These are phyloP conservation scores for Botrytis galanthina DNA, from an alignment of 2,329 filamentous ascomycete species.

Conservation along the genomic window DNA sequence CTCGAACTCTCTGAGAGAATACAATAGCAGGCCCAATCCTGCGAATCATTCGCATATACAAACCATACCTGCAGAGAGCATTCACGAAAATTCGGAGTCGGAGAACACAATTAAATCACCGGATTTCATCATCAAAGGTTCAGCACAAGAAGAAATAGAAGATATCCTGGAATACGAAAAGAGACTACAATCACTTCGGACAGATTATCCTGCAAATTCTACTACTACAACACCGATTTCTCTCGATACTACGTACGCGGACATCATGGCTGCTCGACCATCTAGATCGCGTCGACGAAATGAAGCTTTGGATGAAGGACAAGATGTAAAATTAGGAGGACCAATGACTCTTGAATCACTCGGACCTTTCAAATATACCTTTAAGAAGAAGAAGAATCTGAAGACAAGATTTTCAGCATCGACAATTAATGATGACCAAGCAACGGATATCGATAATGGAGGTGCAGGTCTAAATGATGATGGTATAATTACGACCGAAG, in stretches of 20 bases:
- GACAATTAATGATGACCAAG: neutral
- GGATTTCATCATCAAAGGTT: slow-evolving; percentile 19
- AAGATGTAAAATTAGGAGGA: slow-evolving; percentile 17
- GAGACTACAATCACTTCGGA: neutral
- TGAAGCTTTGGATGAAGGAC: slow-evolving; percentile 4
- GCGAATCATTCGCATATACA: slow-evolving; percentile 20
- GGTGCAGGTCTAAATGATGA: neutral
- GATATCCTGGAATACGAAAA: slow-evolving; percentile 18
- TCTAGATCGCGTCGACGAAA: slow-evolving; percentile 15
- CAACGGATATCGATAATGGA: neutral
- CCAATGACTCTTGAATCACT: slow-evolving; percentile 23
- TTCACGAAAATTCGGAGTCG: neutral
- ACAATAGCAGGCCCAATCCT: slow-evolving; percentile 2
- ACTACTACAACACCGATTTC: neutral
- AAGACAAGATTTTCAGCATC: slow-evolving; percentile 11
- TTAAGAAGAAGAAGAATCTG: slow-evolving; percentile 23
- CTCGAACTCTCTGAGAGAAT: slow-evolving; percentile 13
- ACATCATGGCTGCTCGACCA: slow-evolving; percentile 22
- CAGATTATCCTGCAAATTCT: neutral
- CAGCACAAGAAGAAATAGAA: slow-evolving; percentile 21
- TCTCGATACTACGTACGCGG: slow-evolving; percentile 19
- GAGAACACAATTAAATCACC: neutral
- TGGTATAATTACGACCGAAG: neutral
- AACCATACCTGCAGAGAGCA: slow-evolving; percentile 11
- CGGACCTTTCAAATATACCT: slow-evolving; percentile 24